These are phyloP conservation scores for Yamadazyma ubonensis DNA, from an alignment of 805 yeast genomes.

Conservation along the genomic window DNA sequence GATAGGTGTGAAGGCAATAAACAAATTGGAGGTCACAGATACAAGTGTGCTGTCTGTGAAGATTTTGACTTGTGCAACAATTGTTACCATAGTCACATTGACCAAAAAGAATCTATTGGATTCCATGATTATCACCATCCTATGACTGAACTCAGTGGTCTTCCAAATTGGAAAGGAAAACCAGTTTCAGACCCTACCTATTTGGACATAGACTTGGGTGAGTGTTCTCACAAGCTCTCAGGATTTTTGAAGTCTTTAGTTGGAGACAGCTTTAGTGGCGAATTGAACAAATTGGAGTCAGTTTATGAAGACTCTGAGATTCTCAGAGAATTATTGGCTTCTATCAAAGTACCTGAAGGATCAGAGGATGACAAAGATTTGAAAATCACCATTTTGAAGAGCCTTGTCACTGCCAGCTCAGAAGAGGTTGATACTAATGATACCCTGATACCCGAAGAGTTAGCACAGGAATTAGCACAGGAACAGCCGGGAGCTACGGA, in stretches of 20 bases:
- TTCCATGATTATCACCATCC: constrained; percentile 10
- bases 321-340: constrained; percentile 21
- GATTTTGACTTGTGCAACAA: constrained; percentile 53
- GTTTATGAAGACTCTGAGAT: constrained; percentile 21
- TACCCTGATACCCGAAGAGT: no score
- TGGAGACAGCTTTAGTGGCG: constrained; percentile 18
- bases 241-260: constrained; percentile 19
- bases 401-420: constrained; percentile 15
- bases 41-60: constrained; percentile 49
- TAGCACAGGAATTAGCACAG: no score
- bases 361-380: constrained; percentile 19
- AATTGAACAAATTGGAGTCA: constrained; percentile 15
- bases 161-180: background rate
- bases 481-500: background rate
- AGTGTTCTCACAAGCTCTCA: constrained; percentile 18
- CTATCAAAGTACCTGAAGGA: constrained; percentile 13
- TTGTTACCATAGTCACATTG: constrained; percentile 22
- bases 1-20: constrained; percentile 29
- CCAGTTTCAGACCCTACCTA: constrained; percentile 16
- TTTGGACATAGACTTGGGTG: constrained; percentile 27
- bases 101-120: constrained; percentile 3
- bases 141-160: constrained; percentile 8
- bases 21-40: constrained; percentile 44
- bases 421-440: no score
- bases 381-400: constrained; percentile 24